These are phyloP conservation scores for Coprinellus micaceus DNA, from an alignment of 768 basidiomycete species.

Conservation along the genomic window DNA sequence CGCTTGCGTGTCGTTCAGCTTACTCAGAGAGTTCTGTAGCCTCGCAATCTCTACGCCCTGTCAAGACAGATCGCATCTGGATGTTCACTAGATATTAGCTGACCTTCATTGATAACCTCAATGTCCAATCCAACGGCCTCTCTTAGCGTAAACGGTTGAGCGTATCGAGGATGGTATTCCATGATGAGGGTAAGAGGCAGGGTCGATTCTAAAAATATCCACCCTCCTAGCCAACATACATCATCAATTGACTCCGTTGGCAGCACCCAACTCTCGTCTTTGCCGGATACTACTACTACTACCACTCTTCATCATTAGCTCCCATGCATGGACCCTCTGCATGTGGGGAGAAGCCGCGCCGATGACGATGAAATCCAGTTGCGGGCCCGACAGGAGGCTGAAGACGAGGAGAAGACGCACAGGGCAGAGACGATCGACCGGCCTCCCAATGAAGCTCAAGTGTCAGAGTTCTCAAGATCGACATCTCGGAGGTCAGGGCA, in stretches of 20 bases:
- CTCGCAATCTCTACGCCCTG: slow-evolving; percentile 67
- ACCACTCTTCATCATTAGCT: background rate
- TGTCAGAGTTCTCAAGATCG: too few species aligned
- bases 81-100: background rate
- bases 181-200: slow-evolving; percentile 27
- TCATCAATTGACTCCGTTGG: background rate
- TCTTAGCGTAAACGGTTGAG: slow-evolving; percentile 70
- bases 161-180: slow-evolving; percentile 65
- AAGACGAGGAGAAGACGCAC: slow-evolving; percentile 16
- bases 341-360: background rate
- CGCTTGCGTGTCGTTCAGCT: slow-evolving; percentile 59
- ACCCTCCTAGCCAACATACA: background rate
- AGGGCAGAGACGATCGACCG: slow-evolving; percentile 31
- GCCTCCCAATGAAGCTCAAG: too few species aligned
- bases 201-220: background rate
- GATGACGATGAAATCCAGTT: background rate
- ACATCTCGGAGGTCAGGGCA: too few species aligned
- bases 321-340: slow-evolving; percentile 3
- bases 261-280: too few species aligned
- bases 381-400: background rate
- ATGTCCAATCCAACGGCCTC: slow-evolving; percentile 67
- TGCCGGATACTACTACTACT: too few species aligned
- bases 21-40: slow-evolving; percentile 65
- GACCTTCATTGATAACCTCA: slow-evolving; percentile 69
- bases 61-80: slow-evolving; percentile 6